Conservation (phyloP, 257 asterid genomes). For the Leonotis leonurus region DNA sequence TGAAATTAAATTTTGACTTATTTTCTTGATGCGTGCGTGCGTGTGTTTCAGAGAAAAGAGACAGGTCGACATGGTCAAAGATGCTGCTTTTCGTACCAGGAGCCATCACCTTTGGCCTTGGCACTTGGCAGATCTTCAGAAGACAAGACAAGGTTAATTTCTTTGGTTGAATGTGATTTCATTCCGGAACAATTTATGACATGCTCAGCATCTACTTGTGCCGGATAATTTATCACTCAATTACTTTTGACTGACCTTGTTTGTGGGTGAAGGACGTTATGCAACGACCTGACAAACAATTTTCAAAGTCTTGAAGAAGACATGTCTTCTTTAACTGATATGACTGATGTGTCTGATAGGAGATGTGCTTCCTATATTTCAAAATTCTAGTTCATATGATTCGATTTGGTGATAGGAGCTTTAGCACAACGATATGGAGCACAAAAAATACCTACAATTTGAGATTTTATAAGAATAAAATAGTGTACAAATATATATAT, state of each 20-base stretch:
- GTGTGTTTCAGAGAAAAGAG: conserved; percentile 42
- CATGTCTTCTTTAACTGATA: not conserved
- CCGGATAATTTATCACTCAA: not conserved
- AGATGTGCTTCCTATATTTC: too few relatives aligned
- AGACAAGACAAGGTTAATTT: conserved; percentile 75
- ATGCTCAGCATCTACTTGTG: not conserved
- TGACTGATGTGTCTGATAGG: not conserved
- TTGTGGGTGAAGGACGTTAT: not conserved
- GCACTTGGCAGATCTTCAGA: conserved; percentile 90
- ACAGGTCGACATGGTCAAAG: conserved; percentile 70
- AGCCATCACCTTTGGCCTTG: conserved; percentile 86
- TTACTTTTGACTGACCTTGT: not conserved
- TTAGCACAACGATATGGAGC: too few relatives aligned
- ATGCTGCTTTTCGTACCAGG: conserved; percentile 84
- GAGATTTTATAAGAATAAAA: too few relatives aligned
- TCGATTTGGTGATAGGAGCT: too few relatives aligned
- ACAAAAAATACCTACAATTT: too few relatives aligned
- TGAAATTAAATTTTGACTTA: too few relatives aligned
- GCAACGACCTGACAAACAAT: not conserved
- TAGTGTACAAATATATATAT: too few relatives aligned
- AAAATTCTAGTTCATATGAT: too few relatives aligned
- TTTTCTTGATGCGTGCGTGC: too few relatives aligned
- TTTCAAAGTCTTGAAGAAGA: not conserved
- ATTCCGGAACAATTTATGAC: not conserved
- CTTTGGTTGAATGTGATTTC: not conserved